These are phyloP conservation scores for Paspalum notatum DNA, from an alignment of 176 grass and related monocot genomes.

Conservation along the genomic window DNA sequence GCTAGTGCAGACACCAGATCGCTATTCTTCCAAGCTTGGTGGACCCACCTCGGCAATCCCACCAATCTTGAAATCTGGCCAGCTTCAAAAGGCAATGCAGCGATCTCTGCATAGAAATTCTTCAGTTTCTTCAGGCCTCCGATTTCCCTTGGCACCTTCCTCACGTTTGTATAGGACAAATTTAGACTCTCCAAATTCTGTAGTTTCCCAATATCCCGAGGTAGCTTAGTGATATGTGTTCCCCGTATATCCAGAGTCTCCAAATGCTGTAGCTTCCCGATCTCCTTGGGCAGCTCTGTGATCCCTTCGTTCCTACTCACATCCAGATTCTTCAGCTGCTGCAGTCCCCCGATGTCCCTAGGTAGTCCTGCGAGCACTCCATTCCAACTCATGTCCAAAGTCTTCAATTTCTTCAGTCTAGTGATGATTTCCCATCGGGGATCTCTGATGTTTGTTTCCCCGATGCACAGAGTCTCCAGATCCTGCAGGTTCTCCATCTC, in stretches of 20 bases:
- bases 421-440: too few relatives aligned
- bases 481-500: not conserved
- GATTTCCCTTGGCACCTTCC: not conserved
- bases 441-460: too few relatives aligned
- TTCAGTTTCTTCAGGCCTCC: not conserved
- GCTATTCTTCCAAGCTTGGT: not conserved
- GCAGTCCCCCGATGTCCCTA: too few relatives aligned
- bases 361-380: too few relatives aligned
- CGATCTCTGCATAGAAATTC: rapidly evolving
- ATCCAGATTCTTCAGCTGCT: too few relatives aligned
- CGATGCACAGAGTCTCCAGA: too few relatives aligned
- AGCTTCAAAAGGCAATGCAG: not conserved
- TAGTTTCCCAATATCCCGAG: not conserved
- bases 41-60: not conserved
- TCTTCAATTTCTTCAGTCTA: too few relatives aligned
- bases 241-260: too few relatives aligned
- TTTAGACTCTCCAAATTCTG: not conserved
- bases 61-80: not conserved
- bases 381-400: too few relatives aligned
- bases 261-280: too few relatives aligned
- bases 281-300: too few relatives aligned
- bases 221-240: not conserved
- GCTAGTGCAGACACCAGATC: not conserved
- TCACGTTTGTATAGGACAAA: not conserved
- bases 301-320: too few relatives aligned